phyloP scores from a whole-genome alignment of 2,329 filamentous ascomycete species.

The Fusarium bactridioides region DNA sequence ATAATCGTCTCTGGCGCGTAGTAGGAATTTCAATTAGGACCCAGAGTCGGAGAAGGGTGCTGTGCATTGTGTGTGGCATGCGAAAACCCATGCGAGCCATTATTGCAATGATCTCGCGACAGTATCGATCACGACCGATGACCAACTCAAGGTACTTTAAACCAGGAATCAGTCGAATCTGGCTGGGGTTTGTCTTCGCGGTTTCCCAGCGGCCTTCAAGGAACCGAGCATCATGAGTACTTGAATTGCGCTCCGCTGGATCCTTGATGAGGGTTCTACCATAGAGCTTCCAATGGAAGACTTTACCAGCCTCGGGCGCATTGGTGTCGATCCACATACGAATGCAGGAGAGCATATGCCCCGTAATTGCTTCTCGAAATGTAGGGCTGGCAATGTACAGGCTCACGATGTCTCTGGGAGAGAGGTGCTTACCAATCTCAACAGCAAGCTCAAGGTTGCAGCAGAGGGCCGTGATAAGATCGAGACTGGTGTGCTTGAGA shows the following conservation, averaged over 20 bases:
- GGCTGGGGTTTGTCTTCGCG: conserved; percentile 9
- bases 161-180: conserved; percentile 64
- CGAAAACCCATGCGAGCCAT: conserved; percentile 66
- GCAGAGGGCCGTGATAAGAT: conserved; percentile 55
- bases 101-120: conserved; percentile 68
- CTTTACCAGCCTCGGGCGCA: conserved; percentile 61
- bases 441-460: conserved; percentile 61
- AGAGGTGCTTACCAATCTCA: conserved; percentile 62
- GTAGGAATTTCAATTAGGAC: conserved; percentile 73
- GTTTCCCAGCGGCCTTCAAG: conserved; percentile 9
- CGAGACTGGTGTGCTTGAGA: conserved; percentile 42
- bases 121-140: conserved; percentile 61
- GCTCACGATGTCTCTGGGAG: conserved; percentile 63
- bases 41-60: conserved; percentile 73
- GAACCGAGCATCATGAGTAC: neutral
- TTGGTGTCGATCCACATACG: conserved; percentile 61
- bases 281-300: conserved; percentile 71
- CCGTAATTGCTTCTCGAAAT: conserved; percentile 68
- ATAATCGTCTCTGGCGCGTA: conserved; percentile 59
- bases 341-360: conserved; percentile 66
- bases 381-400: conserved; percentile 71
- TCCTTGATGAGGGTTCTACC: conserved; percentile 64
- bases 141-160: conserved; percentile 76
- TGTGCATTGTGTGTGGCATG: conserved; percentile 57
- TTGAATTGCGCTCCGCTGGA: conserved; percentile 58